Base-by-base conservation (phyloP, 257 asterid genomes). In the Rauvolfia tetraphylla region DNA sequence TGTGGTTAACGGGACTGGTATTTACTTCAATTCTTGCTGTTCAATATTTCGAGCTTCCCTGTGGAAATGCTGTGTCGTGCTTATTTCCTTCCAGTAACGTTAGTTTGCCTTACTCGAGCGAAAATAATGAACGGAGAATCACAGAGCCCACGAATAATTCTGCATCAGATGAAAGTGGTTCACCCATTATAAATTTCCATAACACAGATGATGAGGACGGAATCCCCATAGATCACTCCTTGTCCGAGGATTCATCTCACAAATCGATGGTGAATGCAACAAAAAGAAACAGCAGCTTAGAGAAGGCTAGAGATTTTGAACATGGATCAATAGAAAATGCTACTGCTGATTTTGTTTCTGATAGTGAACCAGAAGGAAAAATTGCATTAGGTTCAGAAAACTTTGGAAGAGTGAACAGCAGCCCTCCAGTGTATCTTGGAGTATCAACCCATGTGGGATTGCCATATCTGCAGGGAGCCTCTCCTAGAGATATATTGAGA, bases 21-120 rank as follows among this genome's bases (percentile, higher is more conserved):
- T 85, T 91, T 73, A 87, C 89, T 25, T 76, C 87, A 53, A 76
- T 86, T 71, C 44, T 90, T 23, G 25, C 88, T 66, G 81, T 88
- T 83, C 92, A 90, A 75, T 81, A 86, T 74, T 78, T 88, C 67
- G 86, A 90, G 58, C 88, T 89, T 81, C 97, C 97, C 7, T 88
- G 86, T 80, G 88, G 90, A 6, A 76, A 78, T 73, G 80, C 80
- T 78, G 20, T 86, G 2, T 87, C 90, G 7, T 81, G 83, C 67
- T 76, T 88, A 1, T 56, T 87, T 77, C 76, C 79, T 22, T 33
- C 76, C 33, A 71, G 66, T 2, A 68, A 70, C 54, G 70, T 76
- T 34, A 68, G 57, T 69, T 62, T 68, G 59, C 71, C 57, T 71
- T 77, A 79, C 73, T 75, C 74, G 38, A 67, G 53, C 44, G 63